Evolutionary conservation across 768 basidiomycete species (phyloP).

Genomic region (Mycena indigotica): DNA sequence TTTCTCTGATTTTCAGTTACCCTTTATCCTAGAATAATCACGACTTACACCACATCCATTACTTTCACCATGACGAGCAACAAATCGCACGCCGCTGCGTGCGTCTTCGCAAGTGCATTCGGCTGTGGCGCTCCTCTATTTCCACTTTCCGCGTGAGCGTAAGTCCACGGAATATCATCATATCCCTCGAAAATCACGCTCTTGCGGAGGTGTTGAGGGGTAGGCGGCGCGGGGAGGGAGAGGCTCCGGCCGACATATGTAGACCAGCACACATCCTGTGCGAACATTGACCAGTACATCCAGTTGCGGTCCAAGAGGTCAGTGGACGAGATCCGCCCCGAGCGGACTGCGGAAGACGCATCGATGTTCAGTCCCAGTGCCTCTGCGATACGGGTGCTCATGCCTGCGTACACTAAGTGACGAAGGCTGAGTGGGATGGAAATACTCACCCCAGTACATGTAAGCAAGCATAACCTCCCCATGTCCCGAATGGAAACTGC

Average conservation of each 20-base stretch:
- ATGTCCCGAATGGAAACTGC: conserved; percentile 18
- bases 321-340: conserved; percentile 34
- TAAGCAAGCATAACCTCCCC: conserved; percentile 19
- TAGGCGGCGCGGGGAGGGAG: conserved; percentile 26
- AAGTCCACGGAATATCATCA: conserved; percentile 34
- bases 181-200: conserved; percentile 35
- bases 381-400: background rate
- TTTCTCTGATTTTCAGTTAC: no score
- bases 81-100: conserved; percentile 35
- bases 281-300: conserved; percentile 42
- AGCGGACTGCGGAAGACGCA: conserved; percentile 39
- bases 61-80: conserved; percentile 32
- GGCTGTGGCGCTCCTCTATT: background rate
- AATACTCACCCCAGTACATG: conserved; percentile 15
- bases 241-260: conserved; percentile 46
- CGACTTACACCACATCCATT: conserved; percentile 37
- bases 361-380: conserved; percentile 39
- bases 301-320: conserved; percentile 43
- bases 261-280: conserved; percentile 44
- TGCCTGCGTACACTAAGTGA: background rate
- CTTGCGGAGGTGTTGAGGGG: conserved; percentile 30
- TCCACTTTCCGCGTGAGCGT: conserved; percentile 26
- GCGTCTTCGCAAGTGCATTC: conserved; percentile 26
- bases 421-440: conserved; percentile 31
- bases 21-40: no score